A percentile compares a stretch with the other conserved stretches of the same genome.
These are phyloP conservation scores for Fusarium tanahbumbuense DNA, from an alignment of 2,329 filamentous ascomycete species.

Conservation along the genomic window DNA sequence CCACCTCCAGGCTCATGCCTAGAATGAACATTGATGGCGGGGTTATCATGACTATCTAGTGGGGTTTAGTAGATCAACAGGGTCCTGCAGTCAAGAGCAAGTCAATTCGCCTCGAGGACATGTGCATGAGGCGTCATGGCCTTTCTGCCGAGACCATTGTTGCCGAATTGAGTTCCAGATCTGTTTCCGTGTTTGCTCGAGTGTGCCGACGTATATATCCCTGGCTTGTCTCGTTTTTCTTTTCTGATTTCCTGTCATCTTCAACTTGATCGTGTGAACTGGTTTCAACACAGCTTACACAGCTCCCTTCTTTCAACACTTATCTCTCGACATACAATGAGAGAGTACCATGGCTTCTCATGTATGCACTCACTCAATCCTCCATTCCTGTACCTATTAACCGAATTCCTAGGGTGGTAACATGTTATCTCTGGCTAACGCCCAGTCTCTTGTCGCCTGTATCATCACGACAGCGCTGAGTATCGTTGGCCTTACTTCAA, in stretches of 20 bases:
- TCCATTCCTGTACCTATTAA: conserved; percentile 39
- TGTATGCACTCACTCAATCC: conserved; percentile 51
- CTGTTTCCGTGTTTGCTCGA: conserved; percentile 7
- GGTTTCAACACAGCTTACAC: conserved; percentile 51
- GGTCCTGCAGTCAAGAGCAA: conserved; percentile 25
- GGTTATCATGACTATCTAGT: conserved; percentile 41
- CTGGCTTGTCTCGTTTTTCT: conserved; percentile 34
- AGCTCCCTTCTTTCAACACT: conserved; percentile 40
- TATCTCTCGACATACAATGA: conserved; percentile 62
- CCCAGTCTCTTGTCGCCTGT: conserved; percentile 65
- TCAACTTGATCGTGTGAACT: conserved; percentile 47
- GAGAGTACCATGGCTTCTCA: conserved; percentile 79
- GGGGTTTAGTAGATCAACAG: conserved; percentile 42
- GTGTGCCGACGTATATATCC: conserved; percentile 39
- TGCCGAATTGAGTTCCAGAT: conserved; percentile 8
- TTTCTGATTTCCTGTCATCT: conserved; percentile 23
- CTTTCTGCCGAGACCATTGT: conserved; percentile 20
- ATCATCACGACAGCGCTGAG: conserved; percentile 64
- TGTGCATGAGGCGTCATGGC: conserved; percentile 31
- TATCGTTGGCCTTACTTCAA: conserved; percentile 62
- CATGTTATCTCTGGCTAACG: conserved; percentile 60
- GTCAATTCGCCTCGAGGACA: conserved; percentile 30
- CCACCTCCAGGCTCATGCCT: conserved; percentile 9
- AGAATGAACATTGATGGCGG: conserved; percentile 39
- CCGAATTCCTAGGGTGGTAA: conserved; percentile 64